These are phyloP conservation scores for Stemphylium beticola DNA, from an alignment of 2,329 filamentous ascomycete species.

Conservation along the genomic window DNA sequence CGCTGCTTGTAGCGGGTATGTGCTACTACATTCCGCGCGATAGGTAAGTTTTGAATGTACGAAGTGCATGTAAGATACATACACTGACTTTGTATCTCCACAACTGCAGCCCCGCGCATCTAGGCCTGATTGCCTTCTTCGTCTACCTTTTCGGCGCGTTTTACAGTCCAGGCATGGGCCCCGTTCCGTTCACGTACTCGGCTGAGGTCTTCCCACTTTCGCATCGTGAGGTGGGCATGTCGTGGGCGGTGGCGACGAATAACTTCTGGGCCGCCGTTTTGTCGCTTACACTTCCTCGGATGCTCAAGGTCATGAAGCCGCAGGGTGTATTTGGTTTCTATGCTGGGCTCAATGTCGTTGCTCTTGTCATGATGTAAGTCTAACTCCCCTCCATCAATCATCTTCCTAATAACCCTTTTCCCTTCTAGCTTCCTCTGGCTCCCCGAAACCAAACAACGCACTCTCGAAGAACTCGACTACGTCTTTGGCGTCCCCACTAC, in stretches of 20 bases:
- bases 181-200: constrained; percentile 53
- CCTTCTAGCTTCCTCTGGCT: constrained; percentile 58
- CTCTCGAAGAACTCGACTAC: constrained; percentile 58
- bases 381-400: background rate
- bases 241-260: constrained; percentile 70
- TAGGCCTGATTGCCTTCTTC: constrained; percentile 62
- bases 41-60: too few species aligned
- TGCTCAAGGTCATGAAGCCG: constrained; percentile 59
- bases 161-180: constrained; percentile 50
- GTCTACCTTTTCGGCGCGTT: constrained; percentile 62
- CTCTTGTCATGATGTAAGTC: constrained; percentile 63
- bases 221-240: constrained; percentile 75
- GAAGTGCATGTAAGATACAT: too few species aligned
- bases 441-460: constrained; percentile 56
- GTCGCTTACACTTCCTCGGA: constrained; percentile 68
- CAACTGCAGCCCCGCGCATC: constrained; percentile 50
- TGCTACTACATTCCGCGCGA: constrained; percentile 58
- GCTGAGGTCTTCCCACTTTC: constrained; percentile 73
- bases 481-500: constrained; percentile 56
- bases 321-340: constrained; percentile 68
- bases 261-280: constrained; percentile 65
- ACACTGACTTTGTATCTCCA: too few species aligned
- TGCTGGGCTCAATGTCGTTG: constrained; percentile 64
- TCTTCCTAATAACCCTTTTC: background rate
- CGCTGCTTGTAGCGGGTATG: constrained; percentile 56